Evolutionary conservation across 106 monocot genomes (phyloP), one percentile per base, ranked within the genome.

Genomic region (Apostasia shenzhenica): DNA sequence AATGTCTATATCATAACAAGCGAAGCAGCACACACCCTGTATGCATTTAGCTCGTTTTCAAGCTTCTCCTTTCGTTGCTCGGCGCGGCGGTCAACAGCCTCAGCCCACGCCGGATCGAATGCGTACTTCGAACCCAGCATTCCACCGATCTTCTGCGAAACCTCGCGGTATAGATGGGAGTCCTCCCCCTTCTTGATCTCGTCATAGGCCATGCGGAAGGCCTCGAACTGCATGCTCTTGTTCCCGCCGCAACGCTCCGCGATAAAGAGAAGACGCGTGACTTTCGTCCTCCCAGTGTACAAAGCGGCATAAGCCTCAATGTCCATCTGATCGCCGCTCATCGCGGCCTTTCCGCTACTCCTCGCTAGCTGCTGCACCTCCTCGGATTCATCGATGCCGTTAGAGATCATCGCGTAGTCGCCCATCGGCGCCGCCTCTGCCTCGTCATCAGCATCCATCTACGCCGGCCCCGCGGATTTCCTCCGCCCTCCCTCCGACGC

Each of bases 131-230:
- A 81, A 0, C 89, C 97, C 1, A 97, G 81, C 10, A 80, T 51
- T 8, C 81, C 85, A 37, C 46, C 79, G 50, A 97, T 92, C 81
- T 92, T 97, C 44, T 57, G 53, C 10, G 79, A 69, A 14, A 89
- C 84, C 38, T 92, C 88, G 26, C 89, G 79, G 70, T 85, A 77
- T 49, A 97, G 72, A 45, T 77, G 74, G 3, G 87, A 61, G 71
- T 97, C 81, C 81, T 90, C 92, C 6, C 97, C 92, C 74, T 85
- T 89, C 75, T 74, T 86, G 76, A 97, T 87, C 83, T 97, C 89
- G 70, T 92, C 97, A 70, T 87, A 83, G 39, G 92, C 97, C 89
- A 92, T 89, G 48, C 92, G 81, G 37, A 97, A 79, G 50, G 92
- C 84, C 76, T 97, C 97, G 6, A 92, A 79, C 72, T 90, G 70